phyloP scores from a whole-genome alignment of 2,329 filamentous ascomycete genomes.

The Botryotinia narcissicola region DNA sequence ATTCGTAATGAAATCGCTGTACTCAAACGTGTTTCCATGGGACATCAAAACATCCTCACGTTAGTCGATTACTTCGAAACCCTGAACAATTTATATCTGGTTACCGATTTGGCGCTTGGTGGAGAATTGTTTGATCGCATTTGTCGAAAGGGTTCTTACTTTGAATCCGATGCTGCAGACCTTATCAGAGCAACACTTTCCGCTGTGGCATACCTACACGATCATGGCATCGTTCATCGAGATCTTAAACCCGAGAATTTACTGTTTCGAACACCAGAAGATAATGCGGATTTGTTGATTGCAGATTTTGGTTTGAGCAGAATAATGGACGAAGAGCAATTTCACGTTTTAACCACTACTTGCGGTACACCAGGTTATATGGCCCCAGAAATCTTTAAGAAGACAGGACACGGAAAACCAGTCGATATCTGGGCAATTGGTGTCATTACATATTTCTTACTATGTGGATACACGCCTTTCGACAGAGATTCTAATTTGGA shows the following conservation, averaged over 20 bases:
- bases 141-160: conserved; percentile 97
- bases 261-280: conserved; percentile 93
- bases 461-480: conserved; percentile 97
- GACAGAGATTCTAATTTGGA: conserved; percentile 96
- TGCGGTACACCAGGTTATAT: conserved; percentile 98
- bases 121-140: conserved; percentile 98
- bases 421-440: conserved; percentile 98
- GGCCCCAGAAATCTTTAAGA: conserved; percentile 99
- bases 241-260: conserved; percentile 98
- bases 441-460: conserved; percentile 96
- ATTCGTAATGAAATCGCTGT: conserved; percentile 98
- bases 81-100: conserved; percentile 98
- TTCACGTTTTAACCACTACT: conserved; percentile 95
- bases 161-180: conserved; percentile 93
- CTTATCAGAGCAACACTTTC: conserved; percentile 92
- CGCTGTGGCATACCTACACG: conserved; percentile 97
- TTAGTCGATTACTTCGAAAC: conserved; percentile 99
- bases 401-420: conserved; percentile 95
- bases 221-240: conserved; percentile 97
- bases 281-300: conserved; percentile 94
- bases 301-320: conserved; percentile 93
- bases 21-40: conserved; percentile 97
- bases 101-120: conserved; percentile 92
- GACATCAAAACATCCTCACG: conserved; percentile 95
- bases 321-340: conserved; percentile 99